A percentile compares a stretch with the other conserved stretches of the same genome.
These are phyloP conservation scores for Austroboletus festivus DNA, from an alignment of 768 basidiomycete genomes.

Conservation along the genomic window DNA sequence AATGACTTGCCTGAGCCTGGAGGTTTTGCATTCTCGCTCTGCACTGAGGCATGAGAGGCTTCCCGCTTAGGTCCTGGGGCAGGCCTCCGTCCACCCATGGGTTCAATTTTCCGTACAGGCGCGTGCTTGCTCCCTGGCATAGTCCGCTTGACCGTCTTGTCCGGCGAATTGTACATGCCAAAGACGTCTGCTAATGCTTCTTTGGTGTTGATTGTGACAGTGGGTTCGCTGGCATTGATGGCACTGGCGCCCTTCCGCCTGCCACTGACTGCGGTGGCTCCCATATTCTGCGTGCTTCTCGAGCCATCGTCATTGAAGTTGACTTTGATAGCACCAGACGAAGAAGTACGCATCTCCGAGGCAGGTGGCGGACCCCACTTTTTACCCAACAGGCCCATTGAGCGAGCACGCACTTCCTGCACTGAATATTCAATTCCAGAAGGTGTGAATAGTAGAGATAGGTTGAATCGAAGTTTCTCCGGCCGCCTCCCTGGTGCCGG, in stretches of 20 bases:
- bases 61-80: slow-evolving; percentile 32
- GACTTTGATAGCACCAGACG: slow-evolving; percentile 39
- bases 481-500: slow-evolving; percentile 65
- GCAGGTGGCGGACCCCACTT: slow-evolving; percentile 73
- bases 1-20: slow-evolving; percentile 38
- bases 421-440: slow-evolving; percentile 80
- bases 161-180: slow-evolving; percentile 93
- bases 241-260: slow-evolving; percentile 44
- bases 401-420: slow-evolving; percentile 77
- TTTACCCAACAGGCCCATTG: slow-evolving; percentile 80
- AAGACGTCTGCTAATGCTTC: slow-evolving; percentile 93
- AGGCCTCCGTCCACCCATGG: slow-evolving; percentile 37
- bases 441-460: slow-evolving; percentile 69
- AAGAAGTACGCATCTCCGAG: slow-evolving; percentile 34
- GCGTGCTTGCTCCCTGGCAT: slow-evolving; percentile 70
- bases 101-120: slow-evolving; percentile 64
- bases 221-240: slow-evolving; percentile 59
- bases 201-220: slow-evolving; percentile 95
- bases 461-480: slow-evolving; percentile 67
- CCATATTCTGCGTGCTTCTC: slow-evolving; percentile 41
- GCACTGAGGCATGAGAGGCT: slow-evolving; percentile 30
- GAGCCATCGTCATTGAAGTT: slow-evolving; percentile 62
- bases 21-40: slow-evolving; percentile 21
- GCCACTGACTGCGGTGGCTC: slow-evolving; percentile 25
- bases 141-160: slow-evolving; percentile 58